phyloP scores from a whole-genome alignment of 441 rosid genomes.

The Brassica balearica region DNA sequence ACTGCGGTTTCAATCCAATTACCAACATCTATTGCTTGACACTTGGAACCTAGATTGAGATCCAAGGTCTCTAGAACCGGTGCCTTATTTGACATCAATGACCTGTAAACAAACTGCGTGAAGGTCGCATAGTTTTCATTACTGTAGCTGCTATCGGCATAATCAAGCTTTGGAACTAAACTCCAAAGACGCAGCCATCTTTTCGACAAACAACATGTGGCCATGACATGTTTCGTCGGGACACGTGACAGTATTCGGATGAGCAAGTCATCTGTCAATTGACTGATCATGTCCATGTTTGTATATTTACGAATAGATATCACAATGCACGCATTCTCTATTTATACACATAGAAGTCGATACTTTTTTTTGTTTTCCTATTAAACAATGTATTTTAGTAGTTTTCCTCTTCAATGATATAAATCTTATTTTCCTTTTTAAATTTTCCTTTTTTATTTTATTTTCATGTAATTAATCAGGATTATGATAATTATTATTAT shows the following conservation, averaged over 20 bases:
- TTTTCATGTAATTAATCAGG: neutral
- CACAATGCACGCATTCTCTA: neutral
- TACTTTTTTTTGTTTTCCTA: neutral
- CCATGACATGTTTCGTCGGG: neutral
- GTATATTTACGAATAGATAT: neutral
- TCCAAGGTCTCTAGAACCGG: neutral
- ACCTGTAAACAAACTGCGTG: constrained; percentile 3
- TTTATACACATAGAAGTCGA: neutral
- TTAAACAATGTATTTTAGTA: neutral
- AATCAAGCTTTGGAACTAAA: neutral
- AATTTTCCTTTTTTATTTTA: neutral
- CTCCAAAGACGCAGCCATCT: neutral
- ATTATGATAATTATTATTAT: too few species aligned
- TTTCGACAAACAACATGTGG: neutral
- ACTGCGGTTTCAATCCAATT: neutral
- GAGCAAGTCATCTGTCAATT: neutral
- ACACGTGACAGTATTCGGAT: neutral
- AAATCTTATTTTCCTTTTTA: neutral
- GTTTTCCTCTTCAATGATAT: neutral
- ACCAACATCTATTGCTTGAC: neutral
- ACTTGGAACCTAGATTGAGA: neutral
- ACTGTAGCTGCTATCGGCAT: neutral
- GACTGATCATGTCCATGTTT: constrained; percentile 1
- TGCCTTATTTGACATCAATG: neutral
- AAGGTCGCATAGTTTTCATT: neutral